A percentile compares a stretch with the other conserved stretches of the same genome.
Conservation (phyloP, 2,329 filamentous ascomycete genomes). For the Microascus cirrosus region DNA sequence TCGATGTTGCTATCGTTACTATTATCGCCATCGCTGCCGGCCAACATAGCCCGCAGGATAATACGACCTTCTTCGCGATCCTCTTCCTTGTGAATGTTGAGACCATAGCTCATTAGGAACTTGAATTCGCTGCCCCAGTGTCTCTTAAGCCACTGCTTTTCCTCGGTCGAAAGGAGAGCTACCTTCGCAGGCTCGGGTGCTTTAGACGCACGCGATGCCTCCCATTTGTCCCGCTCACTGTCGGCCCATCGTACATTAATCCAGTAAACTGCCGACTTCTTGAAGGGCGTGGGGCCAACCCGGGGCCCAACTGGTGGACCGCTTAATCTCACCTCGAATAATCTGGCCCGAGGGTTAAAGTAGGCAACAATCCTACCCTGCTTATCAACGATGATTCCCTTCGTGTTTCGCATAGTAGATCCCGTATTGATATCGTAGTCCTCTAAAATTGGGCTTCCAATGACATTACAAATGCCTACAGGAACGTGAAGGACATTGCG, state of each 20-base stretch:
- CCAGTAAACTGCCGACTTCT: neutral
- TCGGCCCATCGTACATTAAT: slow-evolving; percentile 1
- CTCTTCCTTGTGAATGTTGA: slow-evolving; percentile 23
- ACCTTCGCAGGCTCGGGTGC: neutral
- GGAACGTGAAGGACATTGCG: slow-evolving; percentile 5
- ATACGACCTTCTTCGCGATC: slow-evolving; percentile 21
- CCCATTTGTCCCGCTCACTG: neutral
- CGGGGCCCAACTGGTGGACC: neutral
- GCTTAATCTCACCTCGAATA: slow-evolving; percentile 1
- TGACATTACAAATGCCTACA: slow-evolving; percentile 2
- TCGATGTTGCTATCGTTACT: neutral
- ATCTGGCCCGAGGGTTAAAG: neutral
- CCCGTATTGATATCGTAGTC: neutral
- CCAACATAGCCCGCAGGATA: slow-evolving; percentile 10
- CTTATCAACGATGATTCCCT: neutral
- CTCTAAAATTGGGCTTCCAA: neutral
- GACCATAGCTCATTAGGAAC: slow-evolving; percentile 17
- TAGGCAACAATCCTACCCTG: neutral
- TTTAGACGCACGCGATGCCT: neutral
- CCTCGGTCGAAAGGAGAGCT: slow-evolving; percentile 6
- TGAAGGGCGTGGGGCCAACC: slow-evolving; percentile 1
- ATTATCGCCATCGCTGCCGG: neutral
- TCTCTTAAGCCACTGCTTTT: slow-evolving; percentile 22
- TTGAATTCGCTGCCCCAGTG: slow-evolving; percentile 19
- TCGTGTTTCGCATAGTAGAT: neutral